Conservation (phyloP, 2,329 filamentous ascomycete species). For the Epicoccum nigrum region DNA sequence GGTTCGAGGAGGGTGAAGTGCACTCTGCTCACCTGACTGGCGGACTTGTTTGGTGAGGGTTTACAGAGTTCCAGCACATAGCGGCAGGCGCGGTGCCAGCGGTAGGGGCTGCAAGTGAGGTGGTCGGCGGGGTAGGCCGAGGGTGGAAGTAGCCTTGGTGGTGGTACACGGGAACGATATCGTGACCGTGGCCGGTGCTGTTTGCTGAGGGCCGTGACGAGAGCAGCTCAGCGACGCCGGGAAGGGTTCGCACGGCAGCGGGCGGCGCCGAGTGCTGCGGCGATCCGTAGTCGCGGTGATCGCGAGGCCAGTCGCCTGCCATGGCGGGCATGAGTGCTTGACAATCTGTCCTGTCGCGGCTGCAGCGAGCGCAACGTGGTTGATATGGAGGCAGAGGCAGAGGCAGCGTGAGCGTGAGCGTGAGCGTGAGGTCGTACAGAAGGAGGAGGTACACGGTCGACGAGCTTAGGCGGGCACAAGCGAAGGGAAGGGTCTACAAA, state of each 20-base stretch:
- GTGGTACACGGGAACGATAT: constrained; percentile 25
- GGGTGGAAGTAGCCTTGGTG: constrained; percentile 21
- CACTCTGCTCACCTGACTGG: constrained; percentile 13
- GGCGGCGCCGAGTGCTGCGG: constrained; percentile 11
- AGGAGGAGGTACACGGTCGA: constrained; percentile 10
- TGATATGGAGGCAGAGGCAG: constrained; percentile 18
- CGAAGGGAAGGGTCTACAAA: constrained; percentile 9
- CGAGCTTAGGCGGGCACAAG: constrained; percentile 7
- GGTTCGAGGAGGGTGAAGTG: background rate
- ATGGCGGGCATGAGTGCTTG: constrained; percentile 19
- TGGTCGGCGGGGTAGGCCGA: constrained; percentile 11
- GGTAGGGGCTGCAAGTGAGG: constrained; percentile 10
- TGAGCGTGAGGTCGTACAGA: constrained; percentile 13
- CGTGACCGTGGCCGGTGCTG: constrained; percentile 16
- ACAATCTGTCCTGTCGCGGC: background rate
- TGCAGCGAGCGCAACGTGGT: constrained; percentile 12
- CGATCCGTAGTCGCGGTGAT: constrained; percentile 13
- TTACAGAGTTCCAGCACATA: constrained; percentile 19
- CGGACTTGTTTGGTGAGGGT: constrained; percentile 18
- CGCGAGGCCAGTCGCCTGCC: constrained; percentile 20
- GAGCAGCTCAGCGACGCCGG: constrained; percentile 33
- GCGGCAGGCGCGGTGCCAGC: constrained; percentile 6
- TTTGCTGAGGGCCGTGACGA: constrained; percentile 20
- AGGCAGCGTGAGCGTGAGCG: no score
- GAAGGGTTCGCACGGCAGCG: constrained; percentile 24